phyloP scores from a whole-genome alignment of 2,329 filamentous ascomycete species.

The Epichloe sibirici region DNA sequence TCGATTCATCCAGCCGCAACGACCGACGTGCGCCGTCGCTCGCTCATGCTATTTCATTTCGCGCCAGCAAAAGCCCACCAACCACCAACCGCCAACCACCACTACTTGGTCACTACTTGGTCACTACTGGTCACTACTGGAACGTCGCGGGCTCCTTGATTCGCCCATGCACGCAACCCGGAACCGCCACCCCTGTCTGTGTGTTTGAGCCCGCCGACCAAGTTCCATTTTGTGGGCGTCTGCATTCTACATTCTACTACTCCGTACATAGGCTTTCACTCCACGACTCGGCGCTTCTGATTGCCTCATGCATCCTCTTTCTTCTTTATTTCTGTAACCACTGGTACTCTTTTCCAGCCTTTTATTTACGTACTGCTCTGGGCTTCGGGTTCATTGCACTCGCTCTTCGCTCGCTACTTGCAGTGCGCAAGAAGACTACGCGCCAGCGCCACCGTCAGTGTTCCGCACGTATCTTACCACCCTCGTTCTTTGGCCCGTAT shows the following conservation, averaged over 20 bases:
- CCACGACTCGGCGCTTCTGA: constrained; percentile 4
- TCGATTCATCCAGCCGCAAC: not conserved
- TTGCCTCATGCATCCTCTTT: not conserved
- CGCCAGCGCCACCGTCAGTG: not conserved
- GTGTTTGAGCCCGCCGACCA: constrained; percentile 1
- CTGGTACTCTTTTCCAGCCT: not conserved
- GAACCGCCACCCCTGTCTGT: constrained; percentile 6
- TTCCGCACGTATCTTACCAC: not conserved
- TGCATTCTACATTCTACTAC: not conserved
- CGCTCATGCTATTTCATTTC: constrained; percentile 1
- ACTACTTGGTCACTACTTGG: not conserved
- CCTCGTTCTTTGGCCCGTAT: not conserved
- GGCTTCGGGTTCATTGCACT: not conserved
- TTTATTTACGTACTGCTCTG: not conserved
- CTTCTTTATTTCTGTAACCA: not conserved
- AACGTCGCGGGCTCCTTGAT: constrained; percentile 4
- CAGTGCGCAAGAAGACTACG: not conserved
- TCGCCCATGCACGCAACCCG: constrained; percentile 2
- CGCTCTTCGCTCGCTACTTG: not conserved
- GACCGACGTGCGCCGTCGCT: not conserved
- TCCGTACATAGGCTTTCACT: not conserved
- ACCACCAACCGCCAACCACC: constrained; percentile 1
- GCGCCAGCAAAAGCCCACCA: constrained; percentile 2
- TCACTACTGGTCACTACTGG: constrained; percentile 3
- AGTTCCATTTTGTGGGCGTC: constrained; percentile 4